A percentile compares a stretch with the other conserved stretches of the same genome.
These are phyloP conservation scores for Anacardium occidentale DNA, from an alignment of 345 rosid species.

Conservation along the genomic window DNA sequence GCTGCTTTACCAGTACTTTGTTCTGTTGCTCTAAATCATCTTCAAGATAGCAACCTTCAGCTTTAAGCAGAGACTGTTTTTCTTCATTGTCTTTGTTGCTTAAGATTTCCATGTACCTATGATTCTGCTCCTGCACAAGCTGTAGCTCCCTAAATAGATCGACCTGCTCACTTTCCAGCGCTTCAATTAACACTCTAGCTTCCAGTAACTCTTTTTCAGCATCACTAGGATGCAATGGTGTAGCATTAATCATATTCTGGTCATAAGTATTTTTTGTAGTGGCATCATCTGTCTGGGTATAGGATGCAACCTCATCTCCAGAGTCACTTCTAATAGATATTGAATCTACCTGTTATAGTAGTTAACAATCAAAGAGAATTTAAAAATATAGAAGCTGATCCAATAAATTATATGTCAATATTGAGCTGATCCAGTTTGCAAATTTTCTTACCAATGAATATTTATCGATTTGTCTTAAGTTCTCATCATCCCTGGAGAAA, in stretches of 20 bases:
- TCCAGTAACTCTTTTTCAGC: slow-evolving; percentile 38
- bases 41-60: slow-evolving; percentile 27
- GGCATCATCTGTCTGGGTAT: slow-evolving; percentile 34
- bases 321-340: slow-evolving; percentile 42
- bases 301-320: slow-evolving; percentile 39
- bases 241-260: slow-evolving; percentile 26
- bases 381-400: not conserved
- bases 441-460: slow-evolving; percentile 48
- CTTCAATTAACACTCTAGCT: slow-evolving; percentile 37
- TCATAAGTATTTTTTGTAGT: slow-evolving; percentile 30
- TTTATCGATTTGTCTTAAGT: slow-evolving; percentile 39
- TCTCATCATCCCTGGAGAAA: slow-evolving; percentile 37
- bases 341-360: slow-evolving; percentile 49
- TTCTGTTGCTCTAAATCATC: slow-evolving; percentile 26
- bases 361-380: slow-evolving; percentile 9
- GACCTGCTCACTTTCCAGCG: slow-evolving; percentile 41
- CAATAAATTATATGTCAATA: not conserved
- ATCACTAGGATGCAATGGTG: slow-evolving; percentile 27
- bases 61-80: slow-evolving; percentile 29
- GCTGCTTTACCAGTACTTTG: slow-evolving; percentile 21
- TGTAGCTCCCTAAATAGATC: slow-evolving; percentile 42
- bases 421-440: slow-evolving; percentile 8
- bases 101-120: slow-evolving; percentile 35
- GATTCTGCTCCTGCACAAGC: slow-evolving; percentile 47
- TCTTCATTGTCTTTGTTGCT: slow-evolving; percentile 37